These are phyloP conservation scores for Dactylellina sp. DNA, from an alignment of 2,329 filamentous ascomycete genomes.

Conservation along the genomic window DNA sequence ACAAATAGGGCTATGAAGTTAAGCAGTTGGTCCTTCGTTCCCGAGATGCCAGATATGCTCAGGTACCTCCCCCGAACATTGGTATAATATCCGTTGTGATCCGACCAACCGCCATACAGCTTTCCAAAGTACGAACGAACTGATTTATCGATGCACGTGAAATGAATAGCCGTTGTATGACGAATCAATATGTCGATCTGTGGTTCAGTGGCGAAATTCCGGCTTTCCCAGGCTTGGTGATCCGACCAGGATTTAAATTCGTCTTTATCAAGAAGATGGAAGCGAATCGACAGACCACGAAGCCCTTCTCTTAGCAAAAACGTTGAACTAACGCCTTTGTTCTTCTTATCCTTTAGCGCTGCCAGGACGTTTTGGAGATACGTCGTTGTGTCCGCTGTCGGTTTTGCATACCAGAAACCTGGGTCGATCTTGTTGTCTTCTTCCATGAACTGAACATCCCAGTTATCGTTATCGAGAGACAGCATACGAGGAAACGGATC, in stretches of 20 bases:
- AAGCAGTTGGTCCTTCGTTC: slow-evolving; percentile 37
- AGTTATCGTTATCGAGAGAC: slow-evolving; percentile 29
- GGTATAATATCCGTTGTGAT: slow-evolving; percentile 52
- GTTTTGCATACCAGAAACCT: slow-evolving; percentile 47
- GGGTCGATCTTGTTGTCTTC: slow-evolving; percentile 49
- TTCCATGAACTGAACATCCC: slow-evolving; percentile 56
- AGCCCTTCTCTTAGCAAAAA: slow-evolving; percentile 42
- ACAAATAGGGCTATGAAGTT: slow-evolving; percentile 45
- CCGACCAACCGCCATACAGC: slow-evolving; percentile 50
- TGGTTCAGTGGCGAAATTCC: slow-evolving; percentile 49
- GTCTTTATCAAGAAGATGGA: slow-evolving; percentile 28
- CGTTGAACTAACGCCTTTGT: slow-evolving; percentile 33
- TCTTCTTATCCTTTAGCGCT: slow-evolving; percentile 24
- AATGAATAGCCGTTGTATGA: slow-evolving; percentile 42
- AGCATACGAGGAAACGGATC: slow-evolving; percentile 40
- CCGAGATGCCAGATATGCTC: slow-evolving; percentile 27
- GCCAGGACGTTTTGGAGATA: slow-evolving; percentile 23
- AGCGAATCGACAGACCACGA: slow-evolving; percentile 35
- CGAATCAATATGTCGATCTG: slow-evolving; percentile 45
- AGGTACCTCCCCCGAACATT: slow-evolving; percentile 47
- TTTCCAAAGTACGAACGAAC: slow-evolving; percentile 48
- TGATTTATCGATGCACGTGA: slow-evolving; percentile 50
- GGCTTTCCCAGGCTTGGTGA: slow-evolving; percentile 45
- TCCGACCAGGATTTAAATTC: slow-evolving; percentile 51
- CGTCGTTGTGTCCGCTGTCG: slow-evolving; percentile 21